These are phyloP conservation scores for Dioszegia aurantiaca DNA, from an alignment of 768 basidiomycete species.

Conservation along the genomic window DNA sequence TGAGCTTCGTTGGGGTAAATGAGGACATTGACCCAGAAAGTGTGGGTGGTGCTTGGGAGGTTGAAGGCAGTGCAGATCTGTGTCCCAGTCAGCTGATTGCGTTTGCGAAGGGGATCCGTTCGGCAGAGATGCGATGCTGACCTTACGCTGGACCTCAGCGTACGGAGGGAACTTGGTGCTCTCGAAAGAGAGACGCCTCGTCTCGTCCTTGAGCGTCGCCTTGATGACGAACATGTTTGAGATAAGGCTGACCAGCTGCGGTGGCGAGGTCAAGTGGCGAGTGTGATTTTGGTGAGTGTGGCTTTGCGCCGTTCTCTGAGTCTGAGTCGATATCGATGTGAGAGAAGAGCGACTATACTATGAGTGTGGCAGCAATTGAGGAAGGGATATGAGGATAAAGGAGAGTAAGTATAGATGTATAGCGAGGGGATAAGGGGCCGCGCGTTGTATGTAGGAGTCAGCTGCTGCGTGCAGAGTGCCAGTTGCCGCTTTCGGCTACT, in stretches of 20 bases:
- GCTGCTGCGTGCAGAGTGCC: too few relatives aligned
- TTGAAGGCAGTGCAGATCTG: conserved; percentile 46
- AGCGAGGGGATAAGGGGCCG: too few relatives aligned
- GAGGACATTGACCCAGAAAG: conserved; percentile 48
- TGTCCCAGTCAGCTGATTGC: background rate
- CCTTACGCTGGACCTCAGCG: conserved; percentile 40
- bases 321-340: too few relatives aligned
- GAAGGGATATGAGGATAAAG: too few relatives aligned
- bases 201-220: conserved; percentile 50
- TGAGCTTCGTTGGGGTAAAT: conserved; percentile 40
- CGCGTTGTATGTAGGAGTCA: too few relatives aligned
- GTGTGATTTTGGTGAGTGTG: background rate
- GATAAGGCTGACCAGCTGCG: too few relatives aligned
- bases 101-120: background rate
- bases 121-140: conserved; percentile 18
- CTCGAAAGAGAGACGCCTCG: conserved; percentile 42
- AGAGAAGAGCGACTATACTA: too few relatives aligned
- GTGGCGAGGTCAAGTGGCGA: background rate
- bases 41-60: conserved; percentile 42
- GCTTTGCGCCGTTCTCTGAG: background rate
- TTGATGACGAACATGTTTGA: conserved; percentile 47
- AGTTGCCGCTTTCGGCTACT: too few relatives aligned
- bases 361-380: too few relatives aligned
- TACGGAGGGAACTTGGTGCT: conserved; percentile 39
- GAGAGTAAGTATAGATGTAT: too few relatives aligned